Base-by-base conservation (phyloP, 768 basidiomycete genomes). In the Rhodotorula kratochvilovae region DNA sequence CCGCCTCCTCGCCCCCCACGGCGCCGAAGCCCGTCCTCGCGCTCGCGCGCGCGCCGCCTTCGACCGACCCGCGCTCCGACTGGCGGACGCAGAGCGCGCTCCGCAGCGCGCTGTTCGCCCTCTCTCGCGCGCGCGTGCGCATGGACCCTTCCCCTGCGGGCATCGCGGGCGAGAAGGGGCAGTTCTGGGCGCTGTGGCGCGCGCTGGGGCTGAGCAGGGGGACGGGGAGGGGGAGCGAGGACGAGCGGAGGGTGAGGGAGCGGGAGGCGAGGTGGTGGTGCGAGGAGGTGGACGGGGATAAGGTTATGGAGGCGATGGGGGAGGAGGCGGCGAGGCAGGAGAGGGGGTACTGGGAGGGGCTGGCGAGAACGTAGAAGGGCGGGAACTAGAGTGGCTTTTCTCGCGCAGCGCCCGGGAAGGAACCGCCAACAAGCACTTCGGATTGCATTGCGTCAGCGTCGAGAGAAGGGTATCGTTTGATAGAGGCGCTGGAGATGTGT, bases 161-260 rank as follows among this genome's bases (percentile, higher is more conserved):
- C 7, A 43, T 5, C n/a, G 27, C 12, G 15, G 43, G 11, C 6
- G 66, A 60, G 51, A 58, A 27, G 42, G 51, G 45, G 33, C 43
- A 35, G 66, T 56, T 71, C 27, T 62, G 70, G 61, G 36, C 51
- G 50, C 50, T 66, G 21, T 71, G 70, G 70, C 46, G 57, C 23
- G 70, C 48, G 60, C 31, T 59, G 11, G 63, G 66, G 33, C n/a
- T 63, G 51, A n/a, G 39, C n/a, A 42, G 33, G 27, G 31, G 11
- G 27, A 3, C 7, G 57, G 66, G 21, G 43, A 51, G 35, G 11
- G 64, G 29, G 33, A 31, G 46, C 21, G 55, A 36, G 61, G 25
- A 35, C 3, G 55, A 56, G 48, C 1, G 35, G 53, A 27, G 13
- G 51, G 8, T 54, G 17, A 60, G 42, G 48, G 1, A 19, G 33